Percentiles rank a stretch among this genome's conserved stretches.
Conservation (phyloP, 2,329 filamentous ascomycete species). For the Penicillium aurantiogriseum region DNA sequence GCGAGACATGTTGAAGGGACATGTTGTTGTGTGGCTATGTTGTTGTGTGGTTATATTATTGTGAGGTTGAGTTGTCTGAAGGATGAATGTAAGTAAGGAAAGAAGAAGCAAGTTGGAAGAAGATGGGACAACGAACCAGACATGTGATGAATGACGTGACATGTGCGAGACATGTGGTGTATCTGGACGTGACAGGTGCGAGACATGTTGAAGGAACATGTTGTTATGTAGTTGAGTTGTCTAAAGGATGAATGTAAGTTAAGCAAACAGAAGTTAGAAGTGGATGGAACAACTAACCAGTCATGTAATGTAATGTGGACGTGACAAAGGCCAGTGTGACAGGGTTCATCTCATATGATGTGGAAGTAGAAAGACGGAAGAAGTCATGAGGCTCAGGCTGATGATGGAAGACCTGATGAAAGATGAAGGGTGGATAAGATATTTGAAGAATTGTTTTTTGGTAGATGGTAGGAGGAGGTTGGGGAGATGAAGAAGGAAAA, state of each 20-base stretch:
- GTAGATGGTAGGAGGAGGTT: background rate
- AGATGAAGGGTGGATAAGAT: background rate
- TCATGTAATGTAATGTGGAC: background rate
- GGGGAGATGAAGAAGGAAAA: background rate
- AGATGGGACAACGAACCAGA: background rate
- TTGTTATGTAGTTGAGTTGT: background rate
- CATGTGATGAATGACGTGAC: background rate
- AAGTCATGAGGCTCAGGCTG: background rate
- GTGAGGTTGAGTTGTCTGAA: background rate
- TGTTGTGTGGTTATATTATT: too few species aligned
- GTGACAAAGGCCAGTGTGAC: background rate
- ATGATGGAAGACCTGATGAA: background rate
- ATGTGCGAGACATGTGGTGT: background rate
- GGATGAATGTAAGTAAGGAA: background rate
- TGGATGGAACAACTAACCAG: background rate
- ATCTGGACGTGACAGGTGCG: too few species aligned
- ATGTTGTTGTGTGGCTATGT: too few species aligned
- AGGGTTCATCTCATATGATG: background rate
- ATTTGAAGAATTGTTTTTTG: background rate
- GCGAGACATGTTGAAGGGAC: too few species aligned
- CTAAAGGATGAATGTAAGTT: background rate
- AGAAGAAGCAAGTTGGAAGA: too few species aligned
- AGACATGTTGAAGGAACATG: background rate
- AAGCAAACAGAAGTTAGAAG: background rate
- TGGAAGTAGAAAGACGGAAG: background rate